These are phyloP conservation scores for Mucuna pruriens DNA, from an alignment of 306 rosid species.

Conservation along the genomic window DNA sequence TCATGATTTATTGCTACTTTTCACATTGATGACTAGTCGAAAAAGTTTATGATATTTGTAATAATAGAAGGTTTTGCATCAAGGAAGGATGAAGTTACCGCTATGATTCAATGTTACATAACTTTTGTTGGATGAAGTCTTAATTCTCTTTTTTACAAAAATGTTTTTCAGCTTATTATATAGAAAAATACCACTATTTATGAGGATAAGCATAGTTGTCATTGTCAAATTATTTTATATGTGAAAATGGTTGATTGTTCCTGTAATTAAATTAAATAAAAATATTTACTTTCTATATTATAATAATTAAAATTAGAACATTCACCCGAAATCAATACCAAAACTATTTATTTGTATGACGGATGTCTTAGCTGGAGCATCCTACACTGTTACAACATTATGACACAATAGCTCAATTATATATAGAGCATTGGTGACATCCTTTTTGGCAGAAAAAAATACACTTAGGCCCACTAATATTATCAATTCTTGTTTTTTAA, in stretches of 20 bases:
- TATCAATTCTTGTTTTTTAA: too few species aligned
- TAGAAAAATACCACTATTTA: too few species aligned
- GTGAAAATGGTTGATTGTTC: constrained; percentile 18
- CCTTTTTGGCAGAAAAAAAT: constrained; percentile 25
- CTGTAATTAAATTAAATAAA: constrained; percentile 17
- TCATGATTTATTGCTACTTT: too few species aligned
- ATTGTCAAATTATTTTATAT: constrained; percentile 19
- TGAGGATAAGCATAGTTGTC: constrained; percentile 4
- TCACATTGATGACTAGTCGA: too few species aligned
- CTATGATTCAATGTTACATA: too few species aligned
- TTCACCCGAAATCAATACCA: constrained; percentile 34
- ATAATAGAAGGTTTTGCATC: too few species aligned
- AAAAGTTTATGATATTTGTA: too few species aligned
- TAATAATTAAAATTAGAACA: constrained; percentile 33
- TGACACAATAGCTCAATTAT: constrained; percentile 13
- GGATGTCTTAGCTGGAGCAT: constrained; percentile 46
- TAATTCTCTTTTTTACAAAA: too few species aligned
- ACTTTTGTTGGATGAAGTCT: too few species aligned
- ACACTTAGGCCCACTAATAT: too few species aligned
- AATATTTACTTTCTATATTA: constrained; percentile 6
- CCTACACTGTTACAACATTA: neutral
- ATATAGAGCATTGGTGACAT: constrained; percentile 32
- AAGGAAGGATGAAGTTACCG: too few species aligned
- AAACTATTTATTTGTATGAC: constrained; percentile 41
- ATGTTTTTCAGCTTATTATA: too few species aligned